A percentile compares a stretch with the other conserved stretches of the same genome.
Conservation (phyloP, 2,329 filamentous ascomycete genomes). For the Cytospora schulzeri region DNA sequence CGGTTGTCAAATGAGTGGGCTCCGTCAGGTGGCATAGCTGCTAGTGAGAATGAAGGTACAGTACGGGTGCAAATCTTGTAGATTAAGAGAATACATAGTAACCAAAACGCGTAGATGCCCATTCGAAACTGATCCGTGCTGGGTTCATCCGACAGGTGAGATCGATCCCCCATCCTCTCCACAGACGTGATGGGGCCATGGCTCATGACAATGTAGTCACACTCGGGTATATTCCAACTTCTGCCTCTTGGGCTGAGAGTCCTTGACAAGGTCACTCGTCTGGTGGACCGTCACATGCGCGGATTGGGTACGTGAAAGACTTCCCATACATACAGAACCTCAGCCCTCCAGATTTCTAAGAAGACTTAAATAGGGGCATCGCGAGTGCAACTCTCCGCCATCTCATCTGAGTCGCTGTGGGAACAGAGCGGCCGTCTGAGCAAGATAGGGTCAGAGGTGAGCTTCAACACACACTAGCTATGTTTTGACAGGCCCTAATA, state of each 20-base stretch:
- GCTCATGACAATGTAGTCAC: slow-evolving; percentile 57
- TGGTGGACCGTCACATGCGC: slow-evolving; percentile 90
- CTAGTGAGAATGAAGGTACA: slow-evolving; percentile 56
- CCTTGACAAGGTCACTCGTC: slow-evolving; percentile 80
- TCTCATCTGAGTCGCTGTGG: slow-evolving; percentile 87
- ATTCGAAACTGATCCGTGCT: slow-evolving; percentile 68
- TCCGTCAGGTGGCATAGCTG: slow-evolving; percentile 70
- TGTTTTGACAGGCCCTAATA: slow-evolving; percentile 15
- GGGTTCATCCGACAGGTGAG: slow-evolving; percentile 73
- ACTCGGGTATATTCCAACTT: slow-evolving; percentile 90
- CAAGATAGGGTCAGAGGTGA: slow-evolving; percentile 71
- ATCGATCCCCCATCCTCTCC: slow-evolving; percentile 7
- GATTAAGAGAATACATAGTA: not conserved
- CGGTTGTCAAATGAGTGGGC: slow-evolving; percentile 78
- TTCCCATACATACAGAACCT: slow-evolving; percentile 24
- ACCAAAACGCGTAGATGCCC: slow-evolving; percentile 51
- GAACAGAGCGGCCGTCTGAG: slow-evolving; percentile 78
- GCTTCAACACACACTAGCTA: slow-evolving; percentile 17
- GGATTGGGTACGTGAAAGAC: slow-evolving; percentile 57
- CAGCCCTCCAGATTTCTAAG: slow-evolving; percentile 12
- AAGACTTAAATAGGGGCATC: slow-evolving; percentile 63
- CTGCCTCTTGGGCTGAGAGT: slow-evolving; percentile 85
- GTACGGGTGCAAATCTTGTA: not conserved
- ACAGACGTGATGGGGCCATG: not conserved
- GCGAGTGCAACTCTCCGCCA: slow-evolving; percentile 78